Evolutionary conservation across 371 early-diverging fungal species (phyloP).

Genomic region (Haplosporangium sp.): DNA sequence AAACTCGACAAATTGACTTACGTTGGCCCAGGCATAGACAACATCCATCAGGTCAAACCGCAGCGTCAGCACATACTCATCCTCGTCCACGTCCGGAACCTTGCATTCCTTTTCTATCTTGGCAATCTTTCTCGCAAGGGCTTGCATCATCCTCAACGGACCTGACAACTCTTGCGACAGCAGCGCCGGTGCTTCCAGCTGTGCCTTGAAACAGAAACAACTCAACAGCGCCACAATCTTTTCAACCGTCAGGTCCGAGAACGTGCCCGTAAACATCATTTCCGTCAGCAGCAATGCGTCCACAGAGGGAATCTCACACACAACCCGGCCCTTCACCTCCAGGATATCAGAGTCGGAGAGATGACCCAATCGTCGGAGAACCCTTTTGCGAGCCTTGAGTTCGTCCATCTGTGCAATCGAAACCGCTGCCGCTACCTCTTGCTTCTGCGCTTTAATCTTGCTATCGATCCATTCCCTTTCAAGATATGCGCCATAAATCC

Average conservation of each 20-base stretch:
- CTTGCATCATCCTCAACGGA: conserved; percentile 84
- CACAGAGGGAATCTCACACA: conserved; percentile 97
- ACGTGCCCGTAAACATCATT: conserved; percentile 97
- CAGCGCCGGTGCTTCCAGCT: conserved; percentile 57
- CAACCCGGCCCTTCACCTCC: conserved; percentile 96
- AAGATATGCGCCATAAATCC: conserved; percentile 71
- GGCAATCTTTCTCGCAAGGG: conserved; percentile 86
- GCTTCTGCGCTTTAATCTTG: conserved; percentile 71
- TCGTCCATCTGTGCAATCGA: conserved; percentile 91
- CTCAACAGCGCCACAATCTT: conserved; percentile 92
- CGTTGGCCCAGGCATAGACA: conserved; percentile 91
- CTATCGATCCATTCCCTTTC: conserved; percentile 63
- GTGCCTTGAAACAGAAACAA: conserved; percentile 94
- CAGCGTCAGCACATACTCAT: conserved; percentile 84
- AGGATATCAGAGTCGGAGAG: conserved; percentile 83
- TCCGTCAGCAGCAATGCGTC: conserved; percentile 98
- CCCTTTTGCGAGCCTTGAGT: conserved; percentile 85
- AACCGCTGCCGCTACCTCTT: conserved; percentile 75
- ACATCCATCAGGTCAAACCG: conserved; percentile 96
- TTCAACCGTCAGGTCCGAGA: conserved; percentile 90
- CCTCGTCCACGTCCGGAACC: conserved; percentile 70
- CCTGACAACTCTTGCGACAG: conserved; percentile 78
- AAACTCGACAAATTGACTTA: conserved; percentile 8
- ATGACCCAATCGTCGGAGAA: conserved; percentile 89
- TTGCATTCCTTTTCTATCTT: conserved; percentile 88